These are phyloP conservation scores for Elsinoe necatrix DNA, from an alignment of 2,329 filamentous ascomycete genomes.

Conservation along the genomic window DNA sequence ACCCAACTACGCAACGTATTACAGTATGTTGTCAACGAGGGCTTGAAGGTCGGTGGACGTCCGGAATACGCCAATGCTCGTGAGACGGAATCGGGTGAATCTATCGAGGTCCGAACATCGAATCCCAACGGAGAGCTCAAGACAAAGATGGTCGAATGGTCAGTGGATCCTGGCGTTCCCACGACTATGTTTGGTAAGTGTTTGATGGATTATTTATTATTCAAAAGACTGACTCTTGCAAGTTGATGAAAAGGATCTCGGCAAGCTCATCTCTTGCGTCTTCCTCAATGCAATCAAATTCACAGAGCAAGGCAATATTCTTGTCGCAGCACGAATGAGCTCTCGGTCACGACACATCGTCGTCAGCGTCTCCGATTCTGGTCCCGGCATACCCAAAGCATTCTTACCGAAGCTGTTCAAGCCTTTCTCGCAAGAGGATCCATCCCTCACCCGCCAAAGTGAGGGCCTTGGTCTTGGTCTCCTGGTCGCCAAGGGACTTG, in stretches of 20 bases:
- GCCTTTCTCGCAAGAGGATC: constrained; percentile 60
- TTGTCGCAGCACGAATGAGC: constrained; percentile 46
- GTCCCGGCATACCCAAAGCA: constrained; percentile 57
- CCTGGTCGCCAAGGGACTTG: constrained; percentile 63
- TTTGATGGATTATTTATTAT: neutral
- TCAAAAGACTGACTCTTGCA: neutral
- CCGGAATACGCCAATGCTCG: constrained; percentile 44
- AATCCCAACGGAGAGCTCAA: constrained; percentile 37
- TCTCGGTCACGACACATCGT: constrained; percentile 46
- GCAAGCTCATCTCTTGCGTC: constrained; percentile 56
- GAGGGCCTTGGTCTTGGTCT: constrained; percentile 62
- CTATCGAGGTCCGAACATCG: constrained; percentile 40
- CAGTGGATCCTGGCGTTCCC: constrained; percentile 43
- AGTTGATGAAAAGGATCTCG: constrained; percentile 55
- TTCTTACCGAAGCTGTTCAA: constrained; percentile 61
- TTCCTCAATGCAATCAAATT: constrained; percentile 63
- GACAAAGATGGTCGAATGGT: constrained; percentile 43
- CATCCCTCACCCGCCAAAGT: constrained; percentile 56
- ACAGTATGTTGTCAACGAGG: constrained; percentile 45
- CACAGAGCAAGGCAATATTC: constrained; percentile 54
- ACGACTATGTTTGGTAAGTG: constrained; percentile 42
- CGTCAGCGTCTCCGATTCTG: constrained; percentile 57
- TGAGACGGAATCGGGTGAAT: constrained; percentile 40
- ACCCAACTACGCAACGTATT: constrained; percentile 42
- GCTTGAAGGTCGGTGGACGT: constrained; percentile 44